phyloP scores from a whole-genome alignment of 129 eudicot genomes.

The Chrysanthemum makinoi region DNA sequence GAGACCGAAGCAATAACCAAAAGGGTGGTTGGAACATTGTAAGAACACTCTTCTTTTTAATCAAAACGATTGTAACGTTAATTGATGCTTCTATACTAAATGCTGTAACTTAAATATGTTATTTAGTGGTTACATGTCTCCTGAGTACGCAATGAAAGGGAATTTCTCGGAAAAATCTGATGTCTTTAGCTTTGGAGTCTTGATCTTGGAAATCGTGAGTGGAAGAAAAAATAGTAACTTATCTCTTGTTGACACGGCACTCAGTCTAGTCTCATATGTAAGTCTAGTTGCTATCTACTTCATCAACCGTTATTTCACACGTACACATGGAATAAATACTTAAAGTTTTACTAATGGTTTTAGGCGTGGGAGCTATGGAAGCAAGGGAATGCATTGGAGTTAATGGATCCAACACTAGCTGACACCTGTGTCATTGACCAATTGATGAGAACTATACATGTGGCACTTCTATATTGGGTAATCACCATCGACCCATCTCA shows the following conservation, averaged over 20 bases:
- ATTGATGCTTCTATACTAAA: not conserved
- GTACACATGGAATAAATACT: not conserved
- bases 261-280: constrained; percentile 42
- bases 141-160: constrained; percentile 29
- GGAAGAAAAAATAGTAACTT: constrained; percentile 15
- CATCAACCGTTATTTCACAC: no score
- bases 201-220: no score
- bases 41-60: constrained; percentile 7
- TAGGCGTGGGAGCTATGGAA: constrained; percentile 44
- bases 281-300: constrained; percentile 7
- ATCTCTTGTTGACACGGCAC: constrained; percentile 18
- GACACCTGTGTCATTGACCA: not conserved
- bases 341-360: not conserved
- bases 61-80: not conserved
- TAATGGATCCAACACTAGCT: constrained; percentile 25
- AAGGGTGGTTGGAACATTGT: constrained; percentile 45
- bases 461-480: no score
- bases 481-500: no score
- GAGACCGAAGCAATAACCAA: constrained; percentile 45
- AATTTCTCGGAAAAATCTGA: constrained; percentile 27
- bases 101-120: not conserved
- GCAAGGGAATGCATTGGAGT: constrained; percentile 16
- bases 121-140: constrained; percentile 28
- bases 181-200: constrained; percentile 14
- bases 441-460: constrained; percentile 21